phyloP scores from a whole-genome alignment of 139 green algal species.

The Coelastrella sp. region DNA sequence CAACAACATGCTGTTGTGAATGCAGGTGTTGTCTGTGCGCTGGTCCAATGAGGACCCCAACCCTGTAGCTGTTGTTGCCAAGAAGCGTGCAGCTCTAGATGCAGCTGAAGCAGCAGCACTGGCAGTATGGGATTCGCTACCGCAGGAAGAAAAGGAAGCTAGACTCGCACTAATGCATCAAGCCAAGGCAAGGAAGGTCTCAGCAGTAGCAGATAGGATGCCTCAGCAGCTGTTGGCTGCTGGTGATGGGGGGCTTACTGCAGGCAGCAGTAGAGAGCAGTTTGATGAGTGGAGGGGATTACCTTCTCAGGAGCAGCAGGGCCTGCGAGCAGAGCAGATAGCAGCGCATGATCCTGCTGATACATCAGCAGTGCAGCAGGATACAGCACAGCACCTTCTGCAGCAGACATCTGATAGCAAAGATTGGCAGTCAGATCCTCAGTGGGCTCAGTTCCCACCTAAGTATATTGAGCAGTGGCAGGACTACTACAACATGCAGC shows the following conservation, averaged over 20 bases:
- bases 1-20: too few relatives aligned
- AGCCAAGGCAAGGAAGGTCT: slow-evolving; percentile 37
- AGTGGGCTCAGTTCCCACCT: slow-evolving; percentile 4
- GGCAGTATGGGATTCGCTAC: slow-evolving; percentile 57
- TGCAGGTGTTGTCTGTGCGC: slow-evolving; percentile 73
- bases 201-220: slow-evolving; percentile 26
- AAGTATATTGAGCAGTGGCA: background rate
- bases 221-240: slow-evolving; percentile 27
- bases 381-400: background rate
- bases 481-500: slow-evolving; percentile 34
- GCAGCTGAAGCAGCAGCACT: slow-evolving; percentile 50
- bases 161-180: slow-evolving; percentile 56
- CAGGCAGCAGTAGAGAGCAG: background rate
- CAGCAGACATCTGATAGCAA: background rate
- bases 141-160: slow-evolving; percentile 59
- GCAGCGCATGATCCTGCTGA: background rate
- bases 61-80: slow-evolving; percentile 59
- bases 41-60: slow-evolving; percentile 88
- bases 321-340: background rate
- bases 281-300: slow-evolving; percentile 12
- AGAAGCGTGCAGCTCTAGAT: slow-evolving; percentile 68
- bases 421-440: background rate
- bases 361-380: background rate
- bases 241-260: background rate
- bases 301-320: background rate